Evolutionary conservation across 768 basidiomycete species (phyloP), one percentile per base, ranked within the genome.

Genomic region (Lactarius quietus): DNA sequence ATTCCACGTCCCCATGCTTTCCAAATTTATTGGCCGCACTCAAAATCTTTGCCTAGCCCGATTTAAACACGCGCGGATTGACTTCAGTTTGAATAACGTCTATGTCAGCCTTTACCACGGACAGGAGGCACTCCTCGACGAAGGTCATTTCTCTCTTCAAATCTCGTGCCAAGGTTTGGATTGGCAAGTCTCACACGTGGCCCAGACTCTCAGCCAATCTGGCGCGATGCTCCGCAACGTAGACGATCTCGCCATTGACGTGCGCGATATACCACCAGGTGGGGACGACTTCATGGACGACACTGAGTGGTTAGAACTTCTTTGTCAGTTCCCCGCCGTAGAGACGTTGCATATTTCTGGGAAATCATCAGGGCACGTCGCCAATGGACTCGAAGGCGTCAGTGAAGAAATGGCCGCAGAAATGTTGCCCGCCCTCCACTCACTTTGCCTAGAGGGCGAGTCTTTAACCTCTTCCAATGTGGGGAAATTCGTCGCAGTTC

Each of bases 161-260:
- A 53, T 64, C n/a, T 23, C 28, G 17, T 64, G 63, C 38, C 7
- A 6, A 18, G n/a, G 9, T 17, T n/a, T 57, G 15, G 45, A 58
- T 26, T 51, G 57, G 51, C 63, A 64, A 26, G 31, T 64, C 45
- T 58, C 36, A 3, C 58, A 57, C 14, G 18, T 59, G 6, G 33
- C 63, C 4, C 57, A 52, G 29, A 38, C 48, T 18, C 60, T 52
- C n/a, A 7, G 12, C 10, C 59, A 55, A 31, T 4, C 14, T 15
- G 43, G 20, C 4, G 4, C 33, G 12, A n/a, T 33, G 23, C 18
- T 55, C 28, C 56, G 15, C 18, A 20, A 31, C 8, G 28, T 65
- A 23, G n/a, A 9, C 23, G 36, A 18, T 5, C 64, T 65, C 26
- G 18, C 28, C 15, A 31, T 65, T 17, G 6, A 17, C 1, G 10